Evolutionary conservation across 2,329 filamentous ascomycete species (phyloP).

Genomic region (Aspergillus quadricinctus): DNA sequence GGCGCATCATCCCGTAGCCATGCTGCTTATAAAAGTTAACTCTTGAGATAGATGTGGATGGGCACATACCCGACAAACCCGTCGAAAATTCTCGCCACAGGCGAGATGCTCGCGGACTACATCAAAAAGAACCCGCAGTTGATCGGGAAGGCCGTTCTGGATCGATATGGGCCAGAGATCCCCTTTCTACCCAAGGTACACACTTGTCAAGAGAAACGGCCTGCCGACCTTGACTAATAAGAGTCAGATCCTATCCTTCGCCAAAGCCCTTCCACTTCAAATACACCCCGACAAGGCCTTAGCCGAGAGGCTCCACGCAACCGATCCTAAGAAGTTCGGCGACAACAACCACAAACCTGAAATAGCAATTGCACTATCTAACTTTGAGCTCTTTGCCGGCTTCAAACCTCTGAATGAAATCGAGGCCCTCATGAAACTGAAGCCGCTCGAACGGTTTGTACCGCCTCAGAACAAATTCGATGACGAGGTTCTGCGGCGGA

Average conservation of each 20-base stretch:
- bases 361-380: slow-evolving; percentile 66
- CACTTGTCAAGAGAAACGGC: background rate
- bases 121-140: slow-evolving; percentile 61
- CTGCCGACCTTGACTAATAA: background rate
- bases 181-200: slow-evolving; percentile 67
- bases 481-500: slow-evolving; percentile 54
- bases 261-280: slow-evolving; percentile 70
- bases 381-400: slow-evolving; percentile 72
- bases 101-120: slow-evolving; percentile 61
- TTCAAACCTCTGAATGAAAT: slow-evolving; percentile 65
- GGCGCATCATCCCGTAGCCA: background rate
- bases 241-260: slow-evolving; percentile 64
- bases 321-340: slow-evolving; percentile 62
- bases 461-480: slow-evolving; percentile 49
- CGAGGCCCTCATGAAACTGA: slow-evolving; percentile 52
- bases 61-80: slow-evolving; percentile 70
- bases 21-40: background rate
- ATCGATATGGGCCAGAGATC: slow-evolving; percentile 61
- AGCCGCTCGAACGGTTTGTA: slow-evolving; percentile 52
- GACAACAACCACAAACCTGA: slow-evolving; percentile 78
- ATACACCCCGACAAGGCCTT: slow-evolving; percentile 69
- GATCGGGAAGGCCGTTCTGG: slow-evolving; percentile 58
- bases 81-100: slow-evolving; percentile 58
- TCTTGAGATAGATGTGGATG: slow-evolving; percentile 60
- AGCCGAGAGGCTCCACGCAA: slow-evolving; percentile 58